phyloP scores from a whole-genome alignment of 2,329 filamentous ascomycete genomes.

The Rhynchosporium graminicola region DNA sequence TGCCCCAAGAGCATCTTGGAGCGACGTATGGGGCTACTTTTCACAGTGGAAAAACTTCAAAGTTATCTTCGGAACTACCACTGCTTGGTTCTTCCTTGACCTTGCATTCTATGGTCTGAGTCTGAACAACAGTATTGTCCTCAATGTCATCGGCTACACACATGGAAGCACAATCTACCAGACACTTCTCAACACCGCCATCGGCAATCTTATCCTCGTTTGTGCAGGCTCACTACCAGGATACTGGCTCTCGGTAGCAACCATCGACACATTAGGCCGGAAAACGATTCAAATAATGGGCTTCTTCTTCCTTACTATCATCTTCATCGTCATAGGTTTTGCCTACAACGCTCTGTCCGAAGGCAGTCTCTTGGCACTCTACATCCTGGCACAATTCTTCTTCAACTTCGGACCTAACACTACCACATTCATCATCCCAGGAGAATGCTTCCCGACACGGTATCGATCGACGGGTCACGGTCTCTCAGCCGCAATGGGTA shows the following conservation, averaged over 20 bases:
- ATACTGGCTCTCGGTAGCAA: conserved; percentile 76
- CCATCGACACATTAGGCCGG: conserved; percentile 76
- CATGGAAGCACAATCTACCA: conserved; percentile 65
- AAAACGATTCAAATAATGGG: conserved; percentile 72
- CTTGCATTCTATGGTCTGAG: conserved; percentile 64
- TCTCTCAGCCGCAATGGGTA: conserved; percentile 42
- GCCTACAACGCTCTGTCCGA: conserved; percentile 53
- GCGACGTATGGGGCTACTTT: conserved; percentile 72
- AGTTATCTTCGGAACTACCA: conserved; percentile 75
- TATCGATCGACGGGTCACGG: conserved; percentile 43
- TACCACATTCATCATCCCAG: conserved; percentile 44
- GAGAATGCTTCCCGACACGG: conserved; percentile 44
- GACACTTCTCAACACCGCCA: conserved; percentile 70
- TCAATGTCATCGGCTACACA: conserved; percentile 72
- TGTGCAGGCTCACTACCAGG: conserved; percentile 79
- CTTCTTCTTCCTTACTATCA: conserved; percentile 60
- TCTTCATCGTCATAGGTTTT: conserved; percentile 66
- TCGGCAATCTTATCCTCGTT: conserved; percentile 74
- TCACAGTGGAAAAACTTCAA: conserved; percentile 69
- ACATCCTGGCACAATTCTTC: conserved; percentile 66
- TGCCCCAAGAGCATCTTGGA: conserved; percentile 69
- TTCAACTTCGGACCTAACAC: conserved; percentile 57
- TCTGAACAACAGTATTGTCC: conserved; percentile 73
- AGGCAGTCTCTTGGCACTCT: conserved; percentile 58
- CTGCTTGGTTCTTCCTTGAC: conserved; percentile 73